Evolutionary conservation across 2,329 filamentous ascomycete species (phyloP).

Genomic region (Fulvia fulva): DNA sequence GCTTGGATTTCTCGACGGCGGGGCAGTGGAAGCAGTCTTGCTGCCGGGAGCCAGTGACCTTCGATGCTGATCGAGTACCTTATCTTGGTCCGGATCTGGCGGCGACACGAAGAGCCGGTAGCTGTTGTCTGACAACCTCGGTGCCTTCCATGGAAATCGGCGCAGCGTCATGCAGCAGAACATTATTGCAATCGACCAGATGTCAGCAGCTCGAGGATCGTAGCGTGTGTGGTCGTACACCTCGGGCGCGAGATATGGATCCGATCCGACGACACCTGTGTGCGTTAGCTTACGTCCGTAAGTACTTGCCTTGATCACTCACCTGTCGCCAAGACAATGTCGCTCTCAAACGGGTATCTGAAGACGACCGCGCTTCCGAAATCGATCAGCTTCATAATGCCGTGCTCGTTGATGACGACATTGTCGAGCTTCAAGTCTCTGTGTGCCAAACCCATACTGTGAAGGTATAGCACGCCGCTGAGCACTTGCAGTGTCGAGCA

Average conservation of each 20-base stretch:
- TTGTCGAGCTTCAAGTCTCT: slow-evolving; percentile 96
- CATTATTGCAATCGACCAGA: slow-evolving; percentile 98
- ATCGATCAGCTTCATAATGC: slow-evolving; percentile 99
- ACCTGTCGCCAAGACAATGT: slow-evolving; percentile 77
- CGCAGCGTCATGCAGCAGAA: slow-evolving; percentile 98
- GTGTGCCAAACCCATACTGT: slow-evolving; percentile 91
- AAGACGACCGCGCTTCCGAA: slow-evolving; percentile 98
- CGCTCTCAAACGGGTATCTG: slow-evolving; percentile 92
- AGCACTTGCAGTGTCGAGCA: slow-evolving; percentile 93
- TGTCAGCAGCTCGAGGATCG: slow-evolving; percentile 87
- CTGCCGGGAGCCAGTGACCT: slow-evolving; percentile 22
- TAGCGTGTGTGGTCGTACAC: slow-evolving; percentile 93
- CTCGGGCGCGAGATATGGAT: slow-evolving; percentile 94
- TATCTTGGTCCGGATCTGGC: slow-evolving; percentile 64
- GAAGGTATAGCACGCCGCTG: slow-evolving; percentile 88
- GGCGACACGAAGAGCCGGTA: slow-evolving; percentile 88
- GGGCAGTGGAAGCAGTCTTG: slow-evolving; percentile 34
- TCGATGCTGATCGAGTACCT: slow-evolving; percentile 27
- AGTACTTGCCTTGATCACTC: slow-evolving; percentile 36
- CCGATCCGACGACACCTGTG: slow-evolving; percentile 73
- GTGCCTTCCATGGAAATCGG: slow-evolving; percentile 95
- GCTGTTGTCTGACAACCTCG: slow-evolving; percentile 85
- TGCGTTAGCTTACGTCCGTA: slow-evolving; percentile 5
- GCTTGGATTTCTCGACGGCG: slow-evolving; percentile 38
- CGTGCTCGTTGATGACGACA: slow-evolving; percentile 90